Conservation (phyloP, 495 filamentous ascomycete species). For the Trichoderma reesei region DNA sequence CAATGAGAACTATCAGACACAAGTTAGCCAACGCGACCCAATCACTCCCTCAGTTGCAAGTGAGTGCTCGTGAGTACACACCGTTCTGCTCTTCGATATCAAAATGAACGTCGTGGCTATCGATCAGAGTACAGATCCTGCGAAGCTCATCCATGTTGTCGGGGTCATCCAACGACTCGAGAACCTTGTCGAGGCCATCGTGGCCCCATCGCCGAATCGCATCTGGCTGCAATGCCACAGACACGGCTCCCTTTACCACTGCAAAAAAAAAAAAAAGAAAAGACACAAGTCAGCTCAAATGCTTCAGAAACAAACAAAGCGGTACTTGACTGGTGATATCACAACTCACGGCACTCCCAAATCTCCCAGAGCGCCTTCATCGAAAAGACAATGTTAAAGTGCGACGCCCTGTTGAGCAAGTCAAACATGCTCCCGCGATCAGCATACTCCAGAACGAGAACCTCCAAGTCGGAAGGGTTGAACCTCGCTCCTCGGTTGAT, state of each 20-base stretch:
- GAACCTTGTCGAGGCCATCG: neutral
- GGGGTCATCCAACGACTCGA: neutral
- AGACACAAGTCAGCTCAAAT: too few relatives aligned
- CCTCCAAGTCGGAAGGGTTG: neutral
- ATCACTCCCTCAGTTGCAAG: neutral
- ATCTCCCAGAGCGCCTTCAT: slow-evolving; percentile 5
- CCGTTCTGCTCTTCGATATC: slow-evolving; percentile 8
- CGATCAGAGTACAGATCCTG: neutral
- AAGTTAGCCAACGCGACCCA: neutral
- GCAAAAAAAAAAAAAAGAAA: neutral
- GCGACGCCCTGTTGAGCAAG: neutral
- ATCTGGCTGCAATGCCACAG: neutral
- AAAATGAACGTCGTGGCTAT: slow-evolving; percentile 9
- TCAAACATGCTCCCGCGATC: neutral
- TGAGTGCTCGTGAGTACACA: neutral
- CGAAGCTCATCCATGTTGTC: neutral
- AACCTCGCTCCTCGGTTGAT: neutral
- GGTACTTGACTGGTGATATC: too few relatives aligned
- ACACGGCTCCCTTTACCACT: neutral
- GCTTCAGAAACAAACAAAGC: too few relatives aligned
- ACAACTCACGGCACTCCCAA: slow-evolving; percentile 4
- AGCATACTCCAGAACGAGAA: slow-evolving; percentile 7
- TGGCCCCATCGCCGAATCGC: neutral
- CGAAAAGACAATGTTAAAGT: neutral
- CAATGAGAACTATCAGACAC: neutral